phyloP scores from a whole-genome alignment of 2,329 filamentous ascomycete species.

The Colletotrichum tropicale region DNA sequence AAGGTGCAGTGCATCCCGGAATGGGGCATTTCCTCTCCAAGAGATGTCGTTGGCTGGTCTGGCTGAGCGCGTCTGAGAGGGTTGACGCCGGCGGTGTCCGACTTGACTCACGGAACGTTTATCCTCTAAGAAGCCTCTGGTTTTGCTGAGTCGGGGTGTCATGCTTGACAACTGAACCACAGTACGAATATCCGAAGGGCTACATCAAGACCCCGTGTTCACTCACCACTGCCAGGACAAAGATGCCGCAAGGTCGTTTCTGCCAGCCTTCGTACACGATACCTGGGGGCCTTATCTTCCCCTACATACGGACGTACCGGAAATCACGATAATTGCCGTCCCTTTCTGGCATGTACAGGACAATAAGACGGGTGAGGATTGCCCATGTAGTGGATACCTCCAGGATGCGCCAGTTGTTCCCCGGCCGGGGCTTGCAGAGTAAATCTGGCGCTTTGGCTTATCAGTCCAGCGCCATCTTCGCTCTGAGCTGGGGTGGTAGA shows the following conservation, averaged over 20 bases:
- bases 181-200: not conserved
- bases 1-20: not conserved
- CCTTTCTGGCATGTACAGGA: not conserved
- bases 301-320: slow-evolving; percentile 1
- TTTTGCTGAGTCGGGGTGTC: not conserved
- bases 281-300: not conserved
- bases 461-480: slow-evolving; percentile 18
- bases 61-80: not conserved
- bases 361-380: not conserved
- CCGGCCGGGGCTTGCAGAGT: slow-evolving; percentile 16
- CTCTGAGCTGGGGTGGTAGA: not conserved
- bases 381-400: not conserved
- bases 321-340: not conserved
- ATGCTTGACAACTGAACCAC: not conserved
- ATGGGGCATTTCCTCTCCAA: not conserved
- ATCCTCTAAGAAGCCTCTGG: not conserved
- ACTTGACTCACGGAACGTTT: not conserved
- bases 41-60: not conserved
- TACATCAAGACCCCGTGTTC: not conserved
- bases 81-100: not conserved
- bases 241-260: not conserved
- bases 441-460: slow-evolving; percentile 20
- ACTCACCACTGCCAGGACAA: not conserved
- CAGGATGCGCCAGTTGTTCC: not conserved
- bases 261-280: not conserved